Conservation (phyloP, 1,139 yeast genomes). For the Meyerozyma athensensis region DNA sequence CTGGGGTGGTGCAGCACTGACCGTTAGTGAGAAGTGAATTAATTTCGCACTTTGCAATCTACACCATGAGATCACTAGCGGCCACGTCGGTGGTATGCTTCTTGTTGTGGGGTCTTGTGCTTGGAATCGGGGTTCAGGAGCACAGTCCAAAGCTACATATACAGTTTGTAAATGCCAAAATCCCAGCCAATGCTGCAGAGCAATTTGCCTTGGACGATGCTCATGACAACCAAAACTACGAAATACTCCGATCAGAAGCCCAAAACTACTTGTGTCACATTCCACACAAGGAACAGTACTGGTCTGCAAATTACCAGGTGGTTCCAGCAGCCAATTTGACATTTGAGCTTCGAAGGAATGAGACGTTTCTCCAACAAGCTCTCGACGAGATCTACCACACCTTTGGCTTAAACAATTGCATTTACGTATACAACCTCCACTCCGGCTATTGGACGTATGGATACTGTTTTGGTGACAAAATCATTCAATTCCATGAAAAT, state of each 20-base stretch:
- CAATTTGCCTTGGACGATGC: too few relatives aligned
- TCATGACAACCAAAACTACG: background rate
- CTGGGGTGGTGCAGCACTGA: too few relatives aligned
- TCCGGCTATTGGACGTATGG: slow-evolving; percentile 65
- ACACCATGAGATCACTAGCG: too few relatives aligned
- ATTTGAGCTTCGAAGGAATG: slow-evolving; percentile 9
- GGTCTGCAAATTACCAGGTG: background rate
- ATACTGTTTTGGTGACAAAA: slow-evolving; percentile 49
- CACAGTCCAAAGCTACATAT: background rate
- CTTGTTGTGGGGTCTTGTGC: too few relatives aligned
- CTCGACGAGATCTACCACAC: slow-evolving; percentile 16
- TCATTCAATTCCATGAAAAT: slow-evolving; percentile 55
- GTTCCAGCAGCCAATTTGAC: background rate
- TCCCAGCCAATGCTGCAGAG: background rate
- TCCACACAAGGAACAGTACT: background rate
- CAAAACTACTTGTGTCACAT: background rate
- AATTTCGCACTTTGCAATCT: too few relatives aligned
- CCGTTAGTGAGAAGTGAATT: too few relatives aligned
- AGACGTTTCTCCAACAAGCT: slow-evolving; percentile 19
- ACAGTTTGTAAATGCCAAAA: background rate
- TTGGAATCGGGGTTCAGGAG: too few relatives aligned
- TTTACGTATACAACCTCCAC: slow-evolving; percentile 30
- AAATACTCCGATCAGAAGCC: background rate
- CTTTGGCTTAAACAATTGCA: slow-evolving; percentile 23
- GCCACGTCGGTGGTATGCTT: too few relatives aligned